These are phyloP conservation scores for Mitragyna speciosa DNA, from an alignment of 257 asterid species.

Conservation along the genomic window DNA sequence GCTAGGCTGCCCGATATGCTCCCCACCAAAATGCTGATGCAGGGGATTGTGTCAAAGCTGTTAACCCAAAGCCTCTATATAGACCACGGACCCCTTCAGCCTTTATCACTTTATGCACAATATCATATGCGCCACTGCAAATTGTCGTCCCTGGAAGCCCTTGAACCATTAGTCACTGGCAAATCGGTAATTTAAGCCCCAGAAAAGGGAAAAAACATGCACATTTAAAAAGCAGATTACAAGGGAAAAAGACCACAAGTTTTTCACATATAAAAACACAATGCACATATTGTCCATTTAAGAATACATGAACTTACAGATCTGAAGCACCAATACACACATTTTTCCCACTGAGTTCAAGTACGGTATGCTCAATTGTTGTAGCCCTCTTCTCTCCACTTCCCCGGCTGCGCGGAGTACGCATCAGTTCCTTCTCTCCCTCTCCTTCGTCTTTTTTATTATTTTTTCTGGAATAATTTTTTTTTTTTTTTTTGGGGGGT, in stretches of 20 bases:
- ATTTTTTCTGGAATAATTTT: no score
- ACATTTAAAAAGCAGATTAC: background rate
- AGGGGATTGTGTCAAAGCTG: conserved; percentile 72
- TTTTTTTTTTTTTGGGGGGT: background rate
- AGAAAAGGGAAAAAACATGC: background rate
- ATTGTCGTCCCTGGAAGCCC: conserved; percentile 75
- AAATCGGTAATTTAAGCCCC: conserved; percentile 38
- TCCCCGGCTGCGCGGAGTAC: no score
- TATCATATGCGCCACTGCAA: conserved; percentile 80
- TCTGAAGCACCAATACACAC: background rate
- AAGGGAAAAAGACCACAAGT: background rate
- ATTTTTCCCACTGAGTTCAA: background rate
- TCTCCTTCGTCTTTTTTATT: no score
- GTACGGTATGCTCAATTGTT: background rate
- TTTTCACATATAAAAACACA: no score
- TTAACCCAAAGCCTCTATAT: conserved; percentile 89
- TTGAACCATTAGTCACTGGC: conserved; percentile 96
- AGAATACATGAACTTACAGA: background rate
- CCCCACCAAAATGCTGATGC: conserved; percentile 99
- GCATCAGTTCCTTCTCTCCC: no score
- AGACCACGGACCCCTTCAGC: conserved; percentile 85
- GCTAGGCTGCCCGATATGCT: conserved; percentile 84
- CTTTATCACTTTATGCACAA: conserved; percentile 49
- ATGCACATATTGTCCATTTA: background rate
- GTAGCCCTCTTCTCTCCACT: no score